Percentiles rank a stretch among this genome's conserved stretches.
Evolutionary conservation across 768 basidiomycete species (phyloP).

Genomic region (Amanita brunnescens): DNA sequence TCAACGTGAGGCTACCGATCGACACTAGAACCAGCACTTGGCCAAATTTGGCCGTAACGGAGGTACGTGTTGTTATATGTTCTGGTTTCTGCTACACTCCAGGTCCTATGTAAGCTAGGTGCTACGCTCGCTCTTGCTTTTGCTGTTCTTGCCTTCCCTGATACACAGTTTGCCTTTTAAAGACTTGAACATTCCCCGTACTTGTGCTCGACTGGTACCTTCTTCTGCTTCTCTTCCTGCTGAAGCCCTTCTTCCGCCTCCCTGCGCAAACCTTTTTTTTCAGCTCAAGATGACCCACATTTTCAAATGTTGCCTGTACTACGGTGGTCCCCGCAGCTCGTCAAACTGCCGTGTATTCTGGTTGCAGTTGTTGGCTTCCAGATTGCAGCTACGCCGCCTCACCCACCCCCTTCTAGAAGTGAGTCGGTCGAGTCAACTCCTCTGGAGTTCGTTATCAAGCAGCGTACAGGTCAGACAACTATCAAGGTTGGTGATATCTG

Average conservation of each 20-base stretch:
- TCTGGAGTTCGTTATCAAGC: constrained; percentile 29
- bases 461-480: constrained; percentile 21
- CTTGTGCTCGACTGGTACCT: background rate
- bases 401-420: constrained; percentile 26
- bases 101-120: background rate
- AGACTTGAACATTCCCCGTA: background rate
- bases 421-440: constrained; percentile 26
- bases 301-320: background rate
- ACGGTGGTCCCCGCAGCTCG: constrained; percentile 10
- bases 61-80: background rate
- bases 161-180: background rate
- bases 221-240: background rate
- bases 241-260: background rate
- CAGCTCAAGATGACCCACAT: background rate
- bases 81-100: background rate
- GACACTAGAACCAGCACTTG: background rate
- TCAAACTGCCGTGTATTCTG: constrained; percentile 36
- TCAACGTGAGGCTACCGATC: background rate
- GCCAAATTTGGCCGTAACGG: background rate
- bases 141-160: background rate
- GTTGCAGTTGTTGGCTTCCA: constrained; percentile 35
- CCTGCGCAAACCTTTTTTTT: background rate
- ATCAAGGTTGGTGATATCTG: constrained; percentile 26
- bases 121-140: background rate
- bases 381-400: constrained; percentile 36